phyloP scores from a whole-genome alignment of 106 monocot species.

The Dendrobium nobile region DNA sequence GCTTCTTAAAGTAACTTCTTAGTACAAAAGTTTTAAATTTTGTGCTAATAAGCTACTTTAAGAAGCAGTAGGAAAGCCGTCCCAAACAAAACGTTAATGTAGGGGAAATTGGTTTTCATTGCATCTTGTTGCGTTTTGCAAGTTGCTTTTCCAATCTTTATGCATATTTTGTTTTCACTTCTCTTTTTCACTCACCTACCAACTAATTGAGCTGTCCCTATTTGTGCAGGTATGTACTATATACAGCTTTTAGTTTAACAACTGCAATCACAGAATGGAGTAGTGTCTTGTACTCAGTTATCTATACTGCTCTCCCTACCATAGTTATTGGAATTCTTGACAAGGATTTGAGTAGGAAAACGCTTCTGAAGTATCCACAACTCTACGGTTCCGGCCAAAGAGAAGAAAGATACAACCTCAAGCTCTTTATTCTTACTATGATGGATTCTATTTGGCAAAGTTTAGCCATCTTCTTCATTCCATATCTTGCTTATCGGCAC shows the following conservation, averaged over 20 bases:
- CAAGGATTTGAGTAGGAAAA: slow-evolving; percentile 80
- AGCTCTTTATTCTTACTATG: slow-evolving; percentile 61
- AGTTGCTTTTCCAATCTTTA: background rate
- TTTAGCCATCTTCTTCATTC: slow-evolving; percentile 53
- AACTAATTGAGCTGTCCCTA: background rate
- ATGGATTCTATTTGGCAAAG: slow-evolving; percentile 86
- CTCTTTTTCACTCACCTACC: background rate
- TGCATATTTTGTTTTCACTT: background rate
- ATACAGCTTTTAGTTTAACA: slow-evolving; percentile 62
- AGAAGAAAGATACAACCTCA: slow-evolving; percentile 80
- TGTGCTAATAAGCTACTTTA: too few relatives aligned
- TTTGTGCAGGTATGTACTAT: slow-evolving; percentile 82
- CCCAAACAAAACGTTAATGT: too few relatives aligned
- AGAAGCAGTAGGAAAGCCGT: too few relatives aligned
- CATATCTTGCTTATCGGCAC: slow-evolving; percentile 54
- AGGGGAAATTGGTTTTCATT: too few relatives aligned
- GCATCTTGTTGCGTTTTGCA: background rate
- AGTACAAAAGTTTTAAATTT: too few relatives aligned
- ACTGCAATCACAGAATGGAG: slow-evolving; percentile 70
- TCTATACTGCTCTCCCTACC: slow-evolving; percentile 79
- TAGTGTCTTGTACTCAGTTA: slow-evolving; percentile 50
- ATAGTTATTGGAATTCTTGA: slow-evolving; percentile 74
- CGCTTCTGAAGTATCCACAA: slow-evolving; percentile 73
- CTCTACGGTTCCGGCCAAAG: slow-evolving; percentile 86
- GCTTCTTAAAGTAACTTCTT: too few relatives aligned